Conservation (phyloP, 2,329 filamentous ascomycete genomes). For the Colletotrichum gigasporum region DNA sequence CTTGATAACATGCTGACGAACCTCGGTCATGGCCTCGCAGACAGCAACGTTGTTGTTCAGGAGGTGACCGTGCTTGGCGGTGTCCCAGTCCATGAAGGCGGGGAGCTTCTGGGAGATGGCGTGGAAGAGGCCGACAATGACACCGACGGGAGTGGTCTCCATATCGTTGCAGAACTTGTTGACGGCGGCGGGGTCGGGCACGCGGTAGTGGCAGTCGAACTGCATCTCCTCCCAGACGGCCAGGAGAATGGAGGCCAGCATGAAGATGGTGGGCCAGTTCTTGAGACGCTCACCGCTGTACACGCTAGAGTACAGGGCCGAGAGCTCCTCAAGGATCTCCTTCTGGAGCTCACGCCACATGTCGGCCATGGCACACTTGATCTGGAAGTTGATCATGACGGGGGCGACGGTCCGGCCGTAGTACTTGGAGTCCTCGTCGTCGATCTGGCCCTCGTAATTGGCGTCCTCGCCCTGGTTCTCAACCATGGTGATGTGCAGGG, state of each 20-base stretch:
- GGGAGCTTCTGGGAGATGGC: slow-evolving; percentile 98
- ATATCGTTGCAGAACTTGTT: slow-evolving; percentile 97
- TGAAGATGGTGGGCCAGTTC: slow-evolving; percentile 99
- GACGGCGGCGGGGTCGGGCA: slow-evolving; percentile 83
- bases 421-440: slow-evolving; percentile 87
- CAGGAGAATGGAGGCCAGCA: slow-evolving; percentile 91
- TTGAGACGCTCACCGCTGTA: slow-evolving; percentile 97
- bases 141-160: slow-evolving; percentile 94
- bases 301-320: slow-evolving; percentile 92
- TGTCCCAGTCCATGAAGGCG: slow-evolving; percentile 93
- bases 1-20: slow-evolving; percentile 90
- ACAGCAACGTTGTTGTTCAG: slow-evolving; percentile 92
- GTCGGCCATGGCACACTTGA: slow-evolving; percentile 95
- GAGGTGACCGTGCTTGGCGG: slow-evolving; percentile 86
- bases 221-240: slow-evolving; percentile 99
- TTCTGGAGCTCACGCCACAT: slow-evolving; percentile 99
- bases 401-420: slow-evolving; percentile 90
- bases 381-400: slow-evolving; percentile 99
- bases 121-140: slow-evolving; percentile 96
- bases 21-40: slow-evolving; percentile 96
- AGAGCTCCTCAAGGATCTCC: slow-evolving; percentile 94
- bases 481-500: slow-evolving; percentile 92
- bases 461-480: slow-evolving; percentile 88
- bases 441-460: slow-evolving; percentile 81
- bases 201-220: slow-evolving; percentile 96